Evolutionary conservation across 306 rosid species (phyloP), one percentile per base, ranked within the genome.

Genomic region (Castanea mollissima): DNA sequence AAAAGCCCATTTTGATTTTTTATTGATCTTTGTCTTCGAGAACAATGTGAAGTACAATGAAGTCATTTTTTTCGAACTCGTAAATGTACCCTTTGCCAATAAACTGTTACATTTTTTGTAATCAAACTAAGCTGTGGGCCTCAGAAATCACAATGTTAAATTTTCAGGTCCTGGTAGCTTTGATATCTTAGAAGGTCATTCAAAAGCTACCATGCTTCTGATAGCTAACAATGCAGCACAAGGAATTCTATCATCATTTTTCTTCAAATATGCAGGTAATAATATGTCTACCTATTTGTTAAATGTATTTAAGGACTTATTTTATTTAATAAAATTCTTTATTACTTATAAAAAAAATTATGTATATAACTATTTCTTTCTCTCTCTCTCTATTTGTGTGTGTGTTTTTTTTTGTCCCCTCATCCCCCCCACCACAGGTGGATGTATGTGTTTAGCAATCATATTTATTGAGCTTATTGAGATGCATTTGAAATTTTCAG

Each of bases 241-340:
- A 86, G 99, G 99, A 84, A 93, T 96, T 82, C 78, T 96, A 78
- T 93, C 99, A 41, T 96, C 99, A 25, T 96, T 96, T 87, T 96
- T 96, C 89, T 96, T 96, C 91, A 93, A 96, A 92, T 96, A 96
- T 82, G 99, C 99, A 83, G 99, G 99, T 93, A 74, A 44, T 76
- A 56, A 62, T 73, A 73, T 57, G 63, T 13, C 46, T 49, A 46
- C 70, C 51, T 67, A 35, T 35, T 34, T 67, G 51, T 34, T 68
- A 34, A 20, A 49, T 49, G 54, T 49, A 49, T 49, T 49, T 49
- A 49, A 49, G 16, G 54, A 3, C 54, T 49, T 12, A 13, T 49
- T 13, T 49, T 49, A 49, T 49, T 12, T 49, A 13, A 49, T 49
- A 49, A 49, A 49, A 49, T 49, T 49, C 16, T 49, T 3, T 49